Evolutionary conservation across 2,329 filamentous ascomycete species (phyloP), one percentile per base, ranked within the genome.

Genomic region (Claviceps fusiformis): DNA sequence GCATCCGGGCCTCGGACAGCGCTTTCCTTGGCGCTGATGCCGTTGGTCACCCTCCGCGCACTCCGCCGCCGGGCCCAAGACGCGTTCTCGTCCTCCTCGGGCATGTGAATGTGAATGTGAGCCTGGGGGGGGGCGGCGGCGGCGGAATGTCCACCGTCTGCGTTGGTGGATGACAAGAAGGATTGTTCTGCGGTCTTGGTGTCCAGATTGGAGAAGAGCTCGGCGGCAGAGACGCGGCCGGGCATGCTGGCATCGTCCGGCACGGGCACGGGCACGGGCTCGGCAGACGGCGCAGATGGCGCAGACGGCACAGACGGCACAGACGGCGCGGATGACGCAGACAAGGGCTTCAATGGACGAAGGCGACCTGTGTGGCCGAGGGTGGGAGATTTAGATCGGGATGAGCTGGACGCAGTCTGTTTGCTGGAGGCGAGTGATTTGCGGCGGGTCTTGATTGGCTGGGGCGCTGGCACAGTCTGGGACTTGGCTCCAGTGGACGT

Each of bases 21-120:
- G 60, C 73, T 76, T 61, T 73, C 71, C 5, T 56, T 60, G 31
- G 62, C 64, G 31, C 59, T 60, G 56, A 66, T 62, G 50, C 64
- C 63, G 60, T 71, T 70, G 54, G 73, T 75, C 59, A 67, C 64
- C 57, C 64, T 68, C 59, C 70, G 67, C 54, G 71, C 71, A 60
- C 71, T 67, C 56, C 64, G 63, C 57, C 70, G 67, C 57, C 67
- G 62, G 43, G 64, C 62, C 66, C 68, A 71, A 56, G 67, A 64
- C 29, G 62, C 58, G 37, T 66, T 62, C 44, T 68, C 64, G 15
- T 65, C 63, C 54, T 65, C 65, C 51, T 59, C 62, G 39, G 62
- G 62, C 59, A 64, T 64, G 57, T 59, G 60, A 49, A 59, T 57
- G 62, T 65, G 66, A 60, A 53, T 56, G 7, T 37, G 35, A 37